Evolutionary conservation across 2,329 filamentous ascomycete species (phyloP).

Genomic region (Bipolaris zeicola): DNA sequence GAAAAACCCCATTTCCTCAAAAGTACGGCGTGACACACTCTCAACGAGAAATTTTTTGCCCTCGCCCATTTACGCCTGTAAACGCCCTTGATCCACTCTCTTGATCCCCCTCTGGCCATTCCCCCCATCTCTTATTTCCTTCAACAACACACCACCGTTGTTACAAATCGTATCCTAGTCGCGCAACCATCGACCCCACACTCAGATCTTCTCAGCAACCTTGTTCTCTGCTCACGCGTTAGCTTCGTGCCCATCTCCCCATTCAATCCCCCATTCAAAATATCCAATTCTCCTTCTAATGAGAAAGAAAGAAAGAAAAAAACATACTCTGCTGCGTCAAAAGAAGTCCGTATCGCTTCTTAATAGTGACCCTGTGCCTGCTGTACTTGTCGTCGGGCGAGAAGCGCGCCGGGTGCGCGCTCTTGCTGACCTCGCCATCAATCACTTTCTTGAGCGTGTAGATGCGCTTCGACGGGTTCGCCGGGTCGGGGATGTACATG

Average conservation of each 20-base stretch:
- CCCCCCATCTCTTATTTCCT: no score
- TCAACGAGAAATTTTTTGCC: no score
- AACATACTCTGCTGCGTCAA: conserved; percentile 75
- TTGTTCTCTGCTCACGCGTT: conserved; percentile 30
- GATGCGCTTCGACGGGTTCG: conserved; percentile 73
- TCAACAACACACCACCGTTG: no score
- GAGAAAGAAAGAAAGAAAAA: background rate
- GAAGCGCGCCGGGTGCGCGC: conserved; percentile 93
- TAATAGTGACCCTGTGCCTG: conserved; percentile 87
- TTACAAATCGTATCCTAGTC: no score
- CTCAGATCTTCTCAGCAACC: conserved; percentile 26
- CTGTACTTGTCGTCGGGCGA: conserved; percentile 99
- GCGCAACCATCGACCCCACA: no score
- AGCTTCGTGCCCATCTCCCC: background rate
- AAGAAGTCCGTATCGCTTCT: conserved; percentile 89
- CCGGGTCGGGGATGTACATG: conserved; percentile 83
- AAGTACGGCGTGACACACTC: no score
- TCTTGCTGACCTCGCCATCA: conserved; percentile 87
- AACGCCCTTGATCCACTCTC: no score
- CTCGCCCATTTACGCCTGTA: no score
- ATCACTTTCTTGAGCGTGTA: conserved; percentile 94
- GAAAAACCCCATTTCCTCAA: no score
- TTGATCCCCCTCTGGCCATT: no score
- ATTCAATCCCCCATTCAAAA: background rate
- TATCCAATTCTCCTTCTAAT: background rate